phyloP scores from a whole-genome alignment of 495 filamentous ascomycete genomes.

The Elaphomyces granulatus region DNA sequence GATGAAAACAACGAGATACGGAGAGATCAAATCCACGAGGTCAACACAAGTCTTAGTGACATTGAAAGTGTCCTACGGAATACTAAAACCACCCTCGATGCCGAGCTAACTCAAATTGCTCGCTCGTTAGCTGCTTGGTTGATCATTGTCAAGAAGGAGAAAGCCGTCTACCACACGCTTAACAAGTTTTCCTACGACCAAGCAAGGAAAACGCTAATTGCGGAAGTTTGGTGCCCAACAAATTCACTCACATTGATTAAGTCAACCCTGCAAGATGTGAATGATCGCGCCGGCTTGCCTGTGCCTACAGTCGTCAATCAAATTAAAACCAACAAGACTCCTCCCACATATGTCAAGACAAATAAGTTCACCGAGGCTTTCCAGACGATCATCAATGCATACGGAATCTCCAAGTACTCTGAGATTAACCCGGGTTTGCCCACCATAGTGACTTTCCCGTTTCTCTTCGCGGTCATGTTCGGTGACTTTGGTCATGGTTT shows the following conservation, averaged over 20 bases:
- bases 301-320: conserved; percentile 97
- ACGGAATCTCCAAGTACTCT: conserved; percentile 90
- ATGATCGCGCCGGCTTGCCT: conserved; percentile 81
- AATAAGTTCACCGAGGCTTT: conserved; percentile 98
- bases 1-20: conserved; percentile 93
- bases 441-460: conserved; percentile 92
- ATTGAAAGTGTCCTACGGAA: conserved; percentile 82
- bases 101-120: conserved; percentile 83
- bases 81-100: conserved; percentile 91
- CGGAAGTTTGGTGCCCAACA: conserved; percentile 93
- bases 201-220: conserved; percentile 87
- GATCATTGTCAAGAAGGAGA: conserved; percentile 95
- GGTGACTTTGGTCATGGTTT: conserved; percentile 87
- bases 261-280: conserved; percentile 92
- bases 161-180: conserved; percentile 91
- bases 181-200: conserved; percentile 96
- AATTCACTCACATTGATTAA: conserved; percentile 84
- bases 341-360: conserved; percentile 88
- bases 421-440: conserved; percentile 95
- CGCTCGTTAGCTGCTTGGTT: conserved; percentile 87
- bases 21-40: conserved; percentile 89
- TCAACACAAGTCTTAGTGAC: conserved; percentile 82
- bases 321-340: conserved; percentile 89
- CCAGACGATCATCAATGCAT: conserved; percentile 98
- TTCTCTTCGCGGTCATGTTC: conserved; percentile 99